Base-by-base conservation (phyloP, 805 yeast genomes). In the Pichia exigua region DNA sequence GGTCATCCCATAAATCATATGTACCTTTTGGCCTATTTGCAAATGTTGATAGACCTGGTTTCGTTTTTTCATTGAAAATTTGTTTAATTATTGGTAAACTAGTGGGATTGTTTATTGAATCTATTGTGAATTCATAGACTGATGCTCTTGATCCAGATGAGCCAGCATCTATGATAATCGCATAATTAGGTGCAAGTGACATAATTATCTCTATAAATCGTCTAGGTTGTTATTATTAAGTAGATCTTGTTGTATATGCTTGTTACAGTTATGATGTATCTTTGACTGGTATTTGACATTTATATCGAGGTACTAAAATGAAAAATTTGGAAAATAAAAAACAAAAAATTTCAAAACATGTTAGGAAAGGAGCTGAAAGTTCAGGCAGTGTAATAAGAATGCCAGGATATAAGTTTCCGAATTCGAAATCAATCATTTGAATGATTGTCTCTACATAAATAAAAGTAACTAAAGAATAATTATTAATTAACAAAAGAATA, bases 141-240 rank as follows among this genome's bases (percentile, higher is more conserved):
- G 88, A 91, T 17, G 87, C 75, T 49, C 99, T 73, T 4, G 97
- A 89, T 1, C 99, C 99, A 0, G 96, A 87, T 1, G 97, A 90
- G 1, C 99, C 99, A 0, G 97, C 89, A 67, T 92, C 99, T 3
- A 92, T 77, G 17, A 92, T 95, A 30, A 94, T 83, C 27, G 96
- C 97, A 71, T 87, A 91, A 47, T 74, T 61, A 10, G 45, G 22
- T 13, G 45, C 12, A 1, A 42, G 4, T 24, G 50, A 42, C 45
- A 42, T 42, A 17, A 24, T 24, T 42, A 8, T 24, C 15, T 35
- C 11, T 40, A 40, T 40, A 40, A 2, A 8, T 40, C 20, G 17
- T 20, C 4, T 40, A 40, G 20, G 10, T 30, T 30, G 17, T 30
- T 13, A 30, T 13, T 13, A 15, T 3, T 13, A 30, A 24, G 7